Evolutionary conservation across 2,329 filamentous ascomycete species (phyloP).

Genomic region (Fusarium xylarioides): DNA sequence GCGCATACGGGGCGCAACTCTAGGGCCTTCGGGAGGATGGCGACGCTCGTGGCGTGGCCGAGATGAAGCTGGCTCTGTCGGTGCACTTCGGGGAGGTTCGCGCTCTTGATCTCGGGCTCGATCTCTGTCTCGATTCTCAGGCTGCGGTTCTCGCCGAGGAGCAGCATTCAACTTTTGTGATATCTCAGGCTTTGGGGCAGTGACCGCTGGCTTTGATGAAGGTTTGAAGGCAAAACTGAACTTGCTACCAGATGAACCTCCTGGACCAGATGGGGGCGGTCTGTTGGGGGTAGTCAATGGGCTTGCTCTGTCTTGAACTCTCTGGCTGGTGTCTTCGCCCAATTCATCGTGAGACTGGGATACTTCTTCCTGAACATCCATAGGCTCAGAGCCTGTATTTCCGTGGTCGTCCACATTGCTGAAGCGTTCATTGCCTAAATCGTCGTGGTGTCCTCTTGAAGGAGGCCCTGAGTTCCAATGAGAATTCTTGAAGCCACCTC

Average conservation of each 20-base stretch:
- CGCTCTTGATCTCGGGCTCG: constrained; percentile 33
- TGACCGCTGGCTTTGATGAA: constrained; percentile 65
- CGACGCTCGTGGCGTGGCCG: constrained; percentile 51
- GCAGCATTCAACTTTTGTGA: constrained; percentile 74
- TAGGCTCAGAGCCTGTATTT: constrained; percentile 25
- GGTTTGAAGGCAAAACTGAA: constrained; percentile 95
- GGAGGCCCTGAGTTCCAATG: constrained; percentile 64
- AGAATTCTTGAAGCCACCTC: constrained; percentile 72
- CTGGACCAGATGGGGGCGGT: constrained; percentile 63
- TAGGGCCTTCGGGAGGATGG: constrained; percentile 49
- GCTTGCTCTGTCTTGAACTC: constrained; percentile 54
- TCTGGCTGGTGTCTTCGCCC: constrained; percentile 42
- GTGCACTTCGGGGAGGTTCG: constrained; percentile 59
- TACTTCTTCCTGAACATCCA: constrained; percentile 25
- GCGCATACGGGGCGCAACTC: constrained; percentile 61
- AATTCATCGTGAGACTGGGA: constrained; percentile 36
- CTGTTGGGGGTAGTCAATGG: constrained; percentile 65
- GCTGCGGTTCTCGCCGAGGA: constrained; percentile 54
- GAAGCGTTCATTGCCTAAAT: constrained; percentile 31
- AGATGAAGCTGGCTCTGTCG: constrained; percentile 63
- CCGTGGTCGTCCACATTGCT: constrained; percentile 23
- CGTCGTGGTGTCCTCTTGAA: constrained; percentile 37
- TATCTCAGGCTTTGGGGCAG: constrained; percentile 71
- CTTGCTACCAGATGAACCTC: constrained; percentile 68
- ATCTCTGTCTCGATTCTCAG: constrained; percentile 53